Conservation (phyloP, 352 stramenopile species). For the Phytophthora palmivora region DNA sequence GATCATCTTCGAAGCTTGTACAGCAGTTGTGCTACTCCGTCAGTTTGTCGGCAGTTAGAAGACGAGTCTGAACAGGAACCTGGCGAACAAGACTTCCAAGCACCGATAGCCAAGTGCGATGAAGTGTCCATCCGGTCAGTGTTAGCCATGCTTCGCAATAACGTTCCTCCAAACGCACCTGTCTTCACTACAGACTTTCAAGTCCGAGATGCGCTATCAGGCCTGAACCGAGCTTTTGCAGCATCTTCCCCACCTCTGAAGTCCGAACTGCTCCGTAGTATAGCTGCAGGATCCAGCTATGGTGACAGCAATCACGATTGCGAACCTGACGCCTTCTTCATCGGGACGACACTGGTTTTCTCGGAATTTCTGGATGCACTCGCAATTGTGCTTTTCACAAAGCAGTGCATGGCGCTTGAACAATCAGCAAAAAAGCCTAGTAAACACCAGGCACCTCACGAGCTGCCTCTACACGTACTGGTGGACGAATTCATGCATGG, state of each 20-base stretch:
- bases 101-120: conserved; percentile 2
- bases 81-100: conserved; percentile 1
- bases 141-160: conserved; percentile 36
- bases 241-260: conserved; percentile 23
- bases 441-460: conserved; percentile 17
- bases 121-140: conserved; percentile 35
- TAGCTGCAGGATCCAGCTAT: background rate
- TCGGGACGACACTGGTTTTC: conserved; percentile 55
- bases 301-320: conserved; percentile 1
- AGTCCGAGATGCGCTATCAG: conserved; percentile 37
- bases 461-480: conserved; percentile 47
- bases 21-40: conserved; percentile 21
- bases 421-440: conserved; percentile 1
- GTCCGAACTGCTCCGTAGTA: conserved; percentile 10
- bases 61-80: conserved; percentile 3
- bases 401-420: conserved; percentile 32
- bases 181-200: conserved; percentile 37
- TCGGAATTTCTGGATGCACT: conserved; percentile 69
- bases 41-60: conserved; percentile 11
- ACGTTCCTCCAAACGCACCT: conserved; percentile 4
- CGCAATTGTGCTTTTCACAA: conserved; percentile 54
- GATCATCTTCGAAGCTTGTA: conserved; percentile 45
- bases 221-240: conserved; percentile 31
- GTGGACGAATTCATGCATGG: conserved; percentile 56
- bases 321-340: conserved; percentile 59